These are phyloP conservation scores for Ailanthus altissimus DNA, from an alignment of 345 rosid genomes.

Conservation along the genomic window DNA sequence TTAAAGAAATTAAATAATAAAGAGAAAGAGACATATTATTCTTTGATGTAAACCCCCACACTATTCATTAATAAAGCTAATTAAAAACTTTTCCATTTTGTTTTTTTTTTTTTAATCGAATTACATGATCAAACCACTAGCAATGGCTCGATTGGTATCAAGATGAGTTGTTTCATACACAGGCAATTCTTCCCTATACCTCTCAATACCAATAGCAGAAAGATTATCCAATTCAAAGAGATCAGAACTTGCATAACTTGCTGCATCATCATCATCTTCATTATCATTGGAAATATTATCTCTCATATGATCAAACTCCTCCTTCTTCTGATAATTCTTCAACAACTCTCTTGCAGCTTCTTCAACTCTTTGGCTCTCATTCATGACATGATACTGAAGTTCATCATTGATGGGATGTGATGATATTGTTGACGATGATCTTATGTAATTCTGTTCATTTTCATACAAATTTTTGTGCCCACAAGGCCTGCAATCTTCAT, in stretches of 20 bases:
- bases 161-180: constrained; percentile 91
- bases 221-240: constrained; percentile 90
- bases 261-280: constrained; percentile 46
- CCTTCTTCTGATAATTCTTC: constrained; percentile 55
- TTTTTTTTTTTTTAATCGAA: constrained; percentile 14
- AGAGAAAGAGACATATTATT: constrained; percentile 34
- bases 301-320: constrained; percentile 19
- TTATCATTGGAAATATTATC: neutral
- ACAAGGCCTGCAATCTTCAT: constrained; percentile 64
- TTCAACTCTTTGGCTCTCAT: constrained; percentile 57
- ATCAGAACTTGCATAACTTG: constrained; percentile 93
- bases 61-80: constrained; percentile 38
- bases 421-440: neutral
- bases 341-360: constrained; percentile 70
- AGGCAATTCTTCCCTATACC: constrained; percentile 84
- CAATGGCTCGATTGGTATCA: constrained; percentile 72
- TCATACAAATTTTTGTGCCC: constrained; percentile 47
- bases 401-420: constrained; percentile 19
- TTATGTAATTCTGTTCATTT: neutral
- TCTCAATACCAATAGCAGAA: constrained; percentile 64
- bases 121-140: constrained; percentile 65
- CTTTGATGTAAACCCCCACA: constrained; percentile 59
- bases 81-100: constrained; percentile 15
- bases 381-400: constrained; percentile 35
- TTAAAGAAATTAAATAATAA: constrained; percentile 12